Evolutionary conservation across 208 protist species (phyloP).

Genomic region (Strigomonas culicis): DNA sequence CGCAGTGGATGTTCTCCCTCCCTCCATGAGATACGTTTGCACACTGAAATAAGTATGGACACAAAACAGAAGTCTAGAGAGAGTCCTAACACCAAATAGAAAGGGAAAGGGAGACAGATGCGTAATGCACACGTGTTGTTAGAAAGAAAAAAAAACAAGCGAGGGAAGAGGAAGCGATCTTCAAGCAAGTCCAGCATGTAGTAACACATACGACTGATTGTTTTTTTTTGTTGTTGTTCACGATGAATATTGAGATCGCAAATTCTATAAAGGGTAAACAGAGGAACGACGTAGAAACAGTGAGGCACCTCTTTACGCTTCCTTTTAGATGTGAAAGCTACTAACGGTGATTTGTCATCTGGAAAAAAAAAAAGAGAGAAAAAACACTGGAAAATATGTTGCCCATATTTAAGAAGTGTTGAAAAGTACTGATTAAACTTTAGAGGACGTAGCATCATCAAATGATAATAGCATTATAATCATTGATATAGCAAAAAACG

Average conservation of each 20-base stretch:
- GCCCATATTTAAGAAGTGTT: neutral
- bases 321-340: neutral
- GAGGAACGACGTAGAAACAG: neutral
- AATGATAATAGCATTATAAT: neutral
- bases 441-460: neutral
- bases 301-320: no score
- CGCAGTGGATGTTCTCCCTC: no score
- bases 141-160: neutral
- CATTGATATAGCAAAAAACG: no score
- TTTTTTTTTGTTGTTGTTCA: neutral
- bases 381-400: neutral
- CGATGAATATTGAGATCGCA: neutral
- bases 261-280: neutral
- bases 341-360: neutral
- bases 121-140: no score
- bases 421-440: neutral
- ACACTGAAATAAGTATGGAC: no score
- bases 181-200: neutral
- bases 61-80: no score
- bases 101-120: no score
- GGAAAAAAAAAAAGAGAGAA: neutral
- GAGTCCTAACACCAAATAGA: no score
- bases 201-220: neutral
- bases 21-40: no score
- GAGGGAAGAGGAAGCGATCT: neutral